phyloP scores from a whole-genome alignment of 805 yeast species.

The Pichia paraexigua region DNA sequence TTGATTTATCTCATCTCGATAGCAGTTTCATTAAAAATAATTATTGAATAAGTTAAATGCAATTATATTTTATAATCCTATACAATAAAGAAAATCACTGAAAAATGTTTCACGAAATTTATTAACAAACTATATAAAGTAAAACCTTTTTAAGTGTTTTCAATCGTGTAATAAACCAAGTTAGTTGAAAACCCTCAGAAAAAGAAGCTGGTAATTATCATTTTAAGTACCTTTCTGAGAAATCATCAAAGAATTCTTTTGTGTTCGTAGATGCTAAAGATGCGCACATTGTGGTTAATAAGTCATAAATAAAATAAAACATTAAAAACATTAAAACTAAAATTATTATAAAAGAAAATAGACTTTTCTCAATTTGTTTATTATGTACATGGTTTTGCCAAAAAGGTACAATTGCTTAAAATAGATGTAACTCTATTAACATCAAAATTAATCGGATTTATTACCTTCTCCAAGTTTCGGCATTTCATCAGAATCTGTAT shows the following conservation, averaged over 20 bases:
- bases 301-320: not conserved
- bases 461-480: conserved; percentile 10
- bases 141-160: conserved; percentile 11
- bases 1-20: too few relatives aligned
- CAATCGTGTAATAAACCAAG: conserved; percentile 1
- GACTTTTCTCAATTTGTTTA: too few relatives aligned
- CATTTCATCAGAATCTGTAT: conserved; percentile 2
- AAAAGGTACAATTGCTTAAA: not conserved
- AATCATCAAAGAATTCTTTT: not conserved
- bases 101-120: conserved; percentile 6
- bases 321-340: not conserved
- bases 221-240: not conserved
- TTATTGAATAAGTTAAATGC: conserved; percentile 25
- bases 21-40: too few relatives aligned
- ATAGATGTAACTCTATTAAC: conserved; percentile 2
- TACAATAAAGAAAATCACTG: conserved; percentile 17
- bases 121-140: conserved; percentile 10
- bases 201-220: not conserved
- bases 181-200: not conserved
- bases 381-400: not conserved
- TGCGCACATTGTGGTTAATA: not conserved
- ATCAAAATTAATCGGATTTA: not conserved
- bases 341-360: too few relatives aligned
- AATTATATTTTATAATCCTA: conserved; percentile 15
- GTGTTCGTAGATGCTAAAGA: not conserved